A percentile compares a stretch with the other conserved stretches of the same genome.
Evolutionary conservation across 257 asterid species (phyloP).

Genomic region (Lavandula angustifolia): DNA sequence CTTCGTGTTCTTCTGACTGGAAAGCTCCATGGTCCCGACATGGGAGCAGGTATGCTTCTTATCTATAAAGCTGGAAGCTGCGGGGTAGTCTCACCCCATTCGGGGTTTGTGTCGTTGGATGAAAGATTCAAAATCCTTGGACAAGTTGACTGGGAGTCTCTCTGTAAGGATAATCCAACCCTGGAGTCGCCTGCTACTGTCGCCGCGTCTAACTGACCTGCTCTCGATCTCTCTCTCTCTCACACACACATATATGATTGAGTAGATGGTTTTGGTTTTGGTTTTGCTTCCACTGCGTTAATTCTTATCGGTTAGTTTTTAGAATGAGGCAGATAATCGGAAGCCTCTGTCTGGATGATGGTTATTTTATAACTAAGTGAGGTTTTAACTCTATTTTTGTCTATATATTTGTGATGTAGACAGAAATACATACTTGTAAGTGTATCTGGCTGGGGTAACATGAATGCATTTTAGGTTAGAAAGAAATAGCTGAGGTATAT

Average conservation of each 20-base stretch:
- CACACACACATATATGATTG: not conserved
- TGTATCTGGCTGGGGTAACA: too few relatives aligned
- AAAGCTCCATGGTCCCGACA: constrained; percentile 92
- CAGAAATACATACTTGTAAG: too few relatives aligned
- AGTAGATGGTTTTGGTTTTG: constrained; percentile 20
- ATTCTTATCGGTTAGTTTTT: not conserved
- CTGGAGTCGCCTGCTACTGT: constrained; percentile 45
- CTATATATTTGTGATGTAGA: not conserved
- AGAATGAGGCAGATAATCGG: not conserved
- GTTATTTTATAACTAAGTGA: too few relatives aligned
- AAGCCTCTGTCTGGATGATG: not conserved
- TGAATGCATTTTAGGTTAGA: too few relatives aligned
- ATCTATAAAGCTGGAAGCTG: constrained; percentile 67
- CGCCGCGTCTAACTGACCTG: constrained; percentile 28
- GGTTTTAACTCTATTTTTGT: too few relatives aligned
- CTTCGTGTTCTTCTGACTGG: constrained; percentile 87
- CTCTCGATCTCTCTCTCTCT: not conserved
- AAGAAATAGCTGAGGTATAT: too few relatives aligned
- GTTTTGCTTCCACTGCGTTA: not conserved
- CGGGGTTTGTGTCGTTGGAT: constrained; percentile 59
- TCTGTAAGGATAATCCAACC: constrained; percentile 43
- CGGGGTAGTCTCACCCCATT: constrained; percentile 50
- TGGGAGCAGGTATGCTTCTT: constrained; percentile 67
- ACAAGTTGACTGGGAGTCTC: constrained; percentile 66
- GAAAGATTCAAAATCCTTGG: constrained; percentile 63